Evolutionary conservation across 2,329 filamentous ascomycete genomes (phyloP).

Genomic region (Didymella glomerata): DNA sequence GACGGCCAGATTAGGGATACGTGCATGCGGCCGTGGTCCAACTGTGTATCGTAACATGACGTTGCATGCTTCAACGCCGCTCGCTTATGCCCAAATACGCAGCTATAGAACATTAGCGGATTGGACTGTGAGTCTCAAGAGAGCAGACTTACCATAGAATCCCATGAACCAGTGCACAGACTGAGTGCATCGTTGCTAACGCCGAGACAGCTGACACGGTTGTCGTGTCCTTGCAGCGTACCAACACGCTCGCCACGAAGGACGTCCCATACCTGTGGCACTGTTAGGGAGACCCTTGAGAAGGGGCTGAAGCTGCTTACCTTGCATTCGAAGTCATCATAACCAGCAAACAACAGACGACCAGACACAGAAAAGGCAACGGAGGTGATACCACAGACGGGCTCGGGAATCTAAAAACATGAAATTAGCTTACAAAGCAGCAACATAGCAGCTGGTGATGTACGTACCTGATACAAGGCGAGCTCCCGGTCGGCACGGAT

Average conservation of each 20-base stretch:
- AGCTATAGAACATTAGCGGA: conserved; percentile 52
- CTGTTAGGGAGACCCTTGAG: conserved; percentile 23
- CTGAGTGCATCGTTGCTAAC: conserved; percentile 99
- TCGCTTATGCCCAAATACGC: conserved; percentile 61
- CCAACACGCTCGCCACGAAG: conserved; percentile 97
- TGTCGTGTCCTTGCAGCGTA: conserved; percentile 95
- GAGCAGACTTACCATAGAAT: conserved; percentile 82
- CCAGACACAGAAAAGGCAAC: conserved; percentile 98
- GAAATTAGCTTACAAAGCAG: conserved; percentile 36
- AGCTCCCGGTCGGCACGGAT: conserved; percentile 90
- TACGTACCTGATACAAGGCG: conserved; percentile 65
- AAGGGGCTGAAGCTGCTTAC: conserved; percentile 62
- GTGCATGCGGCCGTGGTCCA: conserved; percentile 43
- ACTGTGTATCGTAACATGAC: conserved; percentile 45
- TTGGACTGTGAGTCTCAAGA: conserved; percentile 6
- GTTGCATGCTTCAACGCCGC: conserved; percentile 33
- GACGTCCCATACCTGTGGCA: conserved; percentile 90
- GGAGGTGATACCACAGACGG: conserved; percentile 96
- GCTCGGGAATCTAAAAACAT: conserved; percentile 83
- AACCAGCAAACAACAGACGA: conserved; percentile 92
- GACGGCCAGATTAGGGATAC: conserved; percentile 33
- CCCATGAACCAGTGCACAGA: conserved; percentile 99
- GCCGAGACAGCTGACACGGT: conserved; percentile 97
- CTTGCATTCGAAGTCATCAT: conserved; percentile 99
- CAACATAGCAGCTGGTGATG: background rate